Conservation (phyloP, 495 filamentous ascomycete species). For the Podospora australis region DNA sequence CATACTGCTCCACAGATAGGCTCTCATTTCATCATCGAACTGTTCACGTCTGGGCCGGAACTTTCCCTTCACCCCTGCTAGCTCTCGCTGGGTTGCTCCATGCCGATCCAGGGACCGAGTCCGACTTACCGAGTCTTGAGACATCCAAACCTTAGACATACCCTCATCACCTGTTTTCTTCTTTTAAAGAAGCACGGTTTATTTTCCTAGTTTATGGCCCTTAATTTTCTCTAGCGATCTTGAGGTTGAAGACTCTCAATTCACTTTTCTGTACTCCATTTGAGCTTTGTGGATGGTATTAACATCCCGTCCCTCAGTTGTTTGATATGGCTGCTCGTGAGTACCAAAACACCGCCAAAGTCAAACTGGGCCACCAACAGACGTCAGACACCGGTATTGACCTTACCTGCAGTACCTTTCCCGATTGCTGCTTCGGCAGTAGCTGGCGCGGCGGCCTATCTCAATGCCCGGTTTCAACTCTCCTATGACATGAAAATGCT, state of each 20-base stretch:
- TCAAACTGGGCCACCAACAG: too few species aligned
- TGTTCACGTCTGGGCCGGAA: too few species aligned
- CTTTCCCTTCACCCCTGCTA: not conserved
- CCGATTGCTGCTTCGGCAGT: constrained; percentile 58
- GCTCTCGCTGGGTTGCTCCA: not conserved
- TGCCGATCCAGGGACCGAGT: not conserved
- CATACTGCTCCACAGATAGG: not conserved
- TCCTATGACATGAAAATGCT: constrained; percentile 60
- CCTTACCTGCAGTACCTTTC: constrained; percentile 15
- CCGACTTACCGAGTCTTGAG: not conserved
- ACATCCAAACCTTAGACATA: not conserved
- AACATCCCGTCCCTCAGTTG: too few species aligned
- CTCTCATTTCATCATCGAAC: too few species aligned
- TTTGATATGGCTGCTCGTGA: too few species aligned
- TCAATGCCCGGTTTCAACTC: constrained; percentile 67
- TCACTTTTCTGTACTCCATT: too few species aligned
- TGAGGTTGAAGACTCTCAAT: too few species aligned
- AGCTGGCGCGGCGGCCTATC: constrained; percentile 65
- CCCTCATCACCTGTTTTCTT: not conserved
- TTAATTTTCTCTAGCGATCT: too few species aligned
- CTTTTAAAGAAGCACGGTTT: too few species aligned
- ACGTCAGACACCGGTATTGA: not conserved
- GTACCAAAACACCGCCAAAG: too few species aligned
- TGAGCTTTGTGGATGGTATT: too few species aligned
- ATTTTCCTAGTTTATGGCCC: too few species aligned